Evolutionary conservation across 495 filamentous ascomycete genomes (phyloP).

Genomic region (Neurospora discreta): DNA sequence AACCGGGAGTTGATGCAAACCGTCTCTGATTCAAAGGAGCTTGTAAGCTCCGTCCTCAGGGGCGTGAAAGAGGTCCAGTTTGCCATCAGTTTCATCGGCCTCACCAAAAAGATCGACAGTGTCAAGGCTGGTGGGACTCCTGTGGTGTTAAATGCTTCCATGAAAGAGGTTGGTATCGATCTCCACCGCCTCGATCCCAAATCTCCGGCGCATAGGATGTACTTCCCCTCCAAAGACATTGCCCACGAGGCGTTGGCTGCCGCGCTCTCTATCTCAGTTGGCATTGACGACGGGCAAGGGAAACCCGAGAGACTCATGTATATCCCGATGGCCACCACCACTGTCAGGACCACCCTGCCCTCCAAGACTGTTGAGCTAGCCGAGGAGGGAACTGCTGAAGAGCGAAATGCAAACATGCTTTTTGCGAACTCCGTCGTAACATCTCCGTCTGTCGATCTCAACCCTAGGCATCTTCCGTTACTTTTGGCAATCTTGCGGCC

Average conservation of each 20-base stretch:
- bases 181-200: constrained; percentile 86
- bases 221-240: constrained; percentile 86
- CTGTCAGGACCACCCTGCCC: constrained; percentile 85
- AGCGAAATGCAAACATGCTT: constrained; percentile 90
- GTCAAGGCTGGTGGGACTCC: constrained; percentile 54
- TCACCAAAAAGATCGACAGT: constrained; percentile 64
- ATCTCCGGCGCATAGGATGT: constrained; percentile 96
- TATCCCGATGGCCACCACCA: constrained; percentile 96
- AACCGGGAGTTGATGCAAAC: constrained; percentile 71
- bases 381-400: constrained; percentile 61
- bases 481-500: constrained; percentile 61
- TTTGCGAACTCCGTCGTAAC: constrained; percentile 94
- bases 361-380: constrained; percentile 83
- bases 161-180: constrained; percentile 93
- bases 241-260: constrained; percentile 92
- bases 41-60: constrained; percentile 77
- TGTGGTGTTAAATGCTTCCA: constrained; percentile 73
- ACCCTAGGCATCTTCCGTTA: constrained; percentile 83
- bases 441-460: constrained; percentile 90
- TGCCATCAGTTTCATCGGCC: constrained; percentile 81
- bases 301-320: constrained; percentile 82
- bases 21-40: constrained; percentile 87
- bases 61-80: constrained; percentile 96
- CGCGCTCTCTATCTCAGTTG: constrained; percentile 83
- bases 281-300: constrained; percentile 75